A percentile compares a stretch with the other conserved stretches of the same genome.
phyloP scores from a whole-genome alignment of 345 rosid genomes.

The Aquilaria yunnanensis region DNA sequence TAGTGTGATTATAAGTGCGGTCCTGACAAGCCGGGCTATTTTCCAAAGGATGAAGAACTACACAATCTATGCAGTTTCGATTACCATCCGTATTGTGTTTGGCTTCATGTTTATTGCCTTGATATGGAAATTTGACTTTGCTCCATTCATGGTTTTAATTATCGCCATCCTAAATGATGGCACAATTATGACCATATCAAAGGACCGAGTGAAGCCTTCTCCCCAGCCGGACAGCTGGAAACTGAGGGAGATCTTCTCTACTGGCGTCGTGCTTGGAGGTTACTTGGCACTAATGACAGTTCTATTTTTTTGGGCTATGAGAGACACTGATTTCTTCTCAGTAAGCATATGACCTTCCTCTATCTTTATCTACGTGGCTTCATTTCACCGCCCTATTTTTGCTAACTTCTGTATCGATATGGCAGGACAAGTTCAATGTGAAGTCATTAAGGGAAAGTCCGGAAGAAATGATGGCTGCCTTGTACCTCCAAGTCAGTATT shows the following conservation, averaged over 20 bases:
- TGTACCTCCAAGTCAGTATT: slow-evolving; percentile 85
- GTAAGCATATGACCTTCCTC: slow-evolving; percentile 27
- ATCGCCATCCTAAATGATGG: slow-evolving; percentile 91
- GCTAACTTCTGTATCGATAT: slow-evolving; percentile 5
- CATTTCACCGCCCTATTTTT: not conserved
- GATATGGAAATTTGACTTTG: slow-evolving; percentile 82
- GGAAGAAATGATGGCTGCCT: slow-evolving; percentile 67
- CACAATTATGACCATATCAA: slow-evolving; percentile 89
- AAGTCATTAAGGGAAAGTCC: slow-evolving; percentile 22
- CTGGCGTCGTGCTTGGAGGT: slow-evolving; percentile 79
- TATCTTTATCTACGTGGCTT: not conserved
- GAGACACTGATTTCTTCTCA: slow-evolving; percentile 61
- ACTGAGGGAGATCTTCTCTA: slow-evolving; percentile 68
- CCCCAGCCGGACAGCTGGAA: slow-evolving; percentile 95
- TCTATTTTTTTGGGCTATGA: slow-evolving; percentile 76
- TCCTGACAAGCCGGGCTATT: slow-evolving; percentile 86
- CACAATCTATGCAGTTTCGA: slow-evolving; percentile 93
- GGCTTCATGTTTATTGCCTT: slow-evolving; percentile 87
- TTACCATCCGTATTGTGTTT: slow-evolving; percentile 87
- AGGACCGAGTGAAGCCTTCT: slow-evolving; percentile 83
- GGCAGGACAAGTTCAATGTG: slow-evolving; percentile 58
- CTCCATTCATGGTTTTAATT: slow-evolving; percentile 90
- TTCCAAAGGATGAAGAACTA: slow-evolving; percentile 98
- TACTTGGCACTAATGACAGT: slow-evolving; percentile 85
- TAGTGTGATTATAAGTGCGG: slow-evolving; percentile 90